Percentiles rank a stretch among this genome's conserved stretches.
phyloP scores from a whole-genome alignment of 495 filamentous ascomycete species.

The Penicillium lagena region DNA sequence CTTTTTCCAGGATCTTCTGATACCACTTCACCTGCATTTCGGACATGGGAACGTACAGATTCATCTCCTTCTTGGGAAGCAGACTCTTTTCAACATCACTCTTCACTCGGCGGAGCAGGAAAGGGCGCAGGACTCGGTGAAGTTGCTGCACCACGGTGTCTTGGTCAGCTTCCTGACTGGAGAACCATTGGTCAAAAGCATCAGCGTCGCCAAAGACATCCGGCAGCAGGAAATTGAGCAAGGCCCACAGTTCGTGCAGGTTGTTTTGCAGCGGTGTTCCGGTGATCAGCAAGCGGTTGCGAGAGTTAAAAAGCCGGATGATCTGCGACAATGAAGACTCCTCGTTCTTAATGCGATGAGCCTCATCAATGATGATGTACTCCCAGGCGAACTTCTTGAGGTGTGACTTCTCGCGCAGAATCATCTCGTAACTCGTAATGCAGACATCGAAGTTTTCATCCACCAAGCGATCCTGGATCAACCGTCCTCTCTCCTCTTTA shows the following conservation, averaged over 20 bases:
- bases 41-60: conserved; percentile 96
- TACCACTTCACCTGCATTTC: conserved; percentile 99
- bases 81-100: conserved; percentile 98
- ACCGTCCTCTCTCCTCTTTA: conserved; percentile 82
- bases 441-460: conserved; percentile 92
- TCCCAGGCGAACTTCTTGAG: conserved; percentile 99
- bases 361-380: conserved; percentile 99
- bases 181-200: conserved; percentile 99
- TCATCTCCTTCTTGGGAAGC: conserved; percentile 94
- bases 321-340: conserved; percentile 96
- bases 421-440: conserved; percentile 96
- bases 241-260: conserved; percentile 96
- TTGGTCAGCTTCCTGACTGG: conserved; percentile 77
- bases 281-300: conserved; percentile 92
- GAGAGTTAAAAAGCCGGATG: conserved; percentile 92
- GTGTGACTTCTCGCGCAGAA: conserved; percentile 89
- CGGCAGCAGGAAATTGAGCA: conserved; percentile 93
- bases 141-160: conserved; percentile 97
- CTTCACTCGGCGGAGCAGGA: conserved; percentile 94
- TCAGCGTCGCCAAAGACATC: conserved; percentile 97
- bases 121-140: conserved; percentile 87
- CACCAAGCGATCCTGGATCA: conserved; percentile 86
- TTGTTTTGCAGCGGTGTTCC: conserved; percentile 98
- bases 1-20: conserved; percentile 96
- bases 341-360: conserved; percentile 99